A percentile compares a stretch with the other conserved stretches of the same genome.
Evolutionary conservation across 2,329 filamentous ascomycete species (phyloP).

Genomic region (Cadophora sp.): DNA sequence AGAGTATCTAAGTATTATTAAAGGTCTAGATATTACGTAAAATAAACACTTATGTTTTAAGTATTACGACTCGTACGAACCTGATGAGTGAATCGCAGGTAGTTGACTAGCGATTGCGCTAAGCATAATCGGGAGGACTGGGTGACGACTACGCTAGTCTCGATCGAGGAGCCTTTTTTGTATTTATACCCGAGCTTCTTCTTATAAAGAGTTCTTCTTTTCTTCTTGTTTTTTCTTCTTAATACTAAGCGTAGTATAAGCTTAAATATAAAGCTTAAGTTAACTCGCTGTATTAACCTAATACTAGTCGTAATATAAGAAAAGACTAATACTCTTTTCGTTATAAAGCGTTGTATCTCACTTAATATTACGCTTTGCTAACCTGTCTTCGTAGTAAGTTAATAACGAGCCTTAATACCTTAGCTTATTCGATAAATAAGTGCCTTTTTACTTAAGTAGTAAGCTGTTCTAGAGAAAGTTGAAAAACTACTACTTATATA

Average conservation of each 20-base stretch:
- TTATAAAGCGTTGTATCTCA: neutral
- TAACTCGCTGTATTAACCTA: neutral
- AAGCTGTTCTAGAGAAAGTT: neutral
- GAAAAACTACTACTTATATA: neutral
- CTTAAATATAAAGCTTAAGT: neutral
- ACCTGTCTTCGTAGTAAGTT: neutral
- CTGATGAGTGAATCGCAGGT: no score
- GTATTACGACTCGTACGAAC: no score
- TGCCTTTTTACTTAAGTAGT: neutral
- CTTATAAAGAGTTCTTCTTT: no score
- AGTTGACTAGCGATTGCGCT: no score
- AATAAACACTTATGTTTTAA: no score
- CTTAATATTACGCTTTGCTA: neutral
- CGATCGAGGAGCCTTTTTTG: no score
- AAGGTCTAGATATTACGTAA: no score
- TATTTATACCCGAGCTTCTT: no score
- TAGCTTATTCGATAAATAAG: neutral
- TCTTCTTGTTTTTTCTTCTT: neutral
- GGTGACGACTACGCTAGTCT: no score
- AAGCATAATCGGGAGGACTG: no score
- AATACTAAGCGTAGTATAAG: neutral
- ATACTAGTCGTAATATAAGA: neutral
- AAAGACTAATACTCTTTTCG: neutral
- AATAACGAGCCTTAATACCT: neutral
- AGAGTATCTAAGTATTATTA: no score